Conservation (phyloP, 108 stramenopile genomes). For the Nitzschia sp. region DNA sequence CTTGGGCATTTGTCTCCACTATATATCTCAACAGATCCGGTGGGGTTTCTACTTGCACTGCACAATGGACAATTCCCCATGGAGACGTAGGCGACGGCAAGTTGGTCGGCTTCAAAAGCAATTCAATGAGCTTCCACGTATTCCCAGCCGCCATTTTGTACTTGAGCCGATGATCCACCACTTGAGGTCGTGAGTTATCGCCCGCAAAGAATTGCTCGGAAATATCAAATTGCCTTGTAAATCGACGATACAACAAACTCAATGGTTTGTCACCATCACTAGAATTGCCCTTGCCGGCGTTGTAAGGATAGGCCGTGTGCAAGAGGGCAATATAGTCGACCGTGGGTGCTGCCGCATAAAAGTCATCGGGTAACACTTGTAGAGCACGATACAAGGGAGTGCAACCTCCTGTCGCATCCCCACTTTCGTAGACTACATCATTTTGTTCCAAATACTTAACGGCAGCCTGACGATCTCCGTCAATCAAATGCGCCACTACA, state of each 20-base stretch:
- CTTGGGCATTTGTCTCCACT: slow-evolving; percentile 84
- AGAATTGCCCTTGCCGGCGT: slow-evolving; percentile 34
- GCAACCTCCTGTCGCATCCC: slow-evolving; percentile 29
- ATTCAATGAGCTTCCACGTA: slow-evolving; percentile 83
- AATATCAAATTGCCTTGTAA: slow-evolving; percentile 82
- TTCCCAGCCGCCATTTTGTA: slow-evolving; percentile 85
- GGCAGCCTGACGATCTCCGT: slow-evolving; percentile 36
- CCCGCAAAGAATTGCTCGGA: slow-evolving; percentile 86
- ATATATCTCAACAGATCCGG: slow-evolving; percentile 85
- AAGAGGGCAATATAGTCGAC: slow-evolving; percentile 50
- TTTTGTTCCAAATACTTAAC: slow-evolving; percentile 45
- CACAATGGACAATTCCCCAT: slow-evolving; percentile 76
- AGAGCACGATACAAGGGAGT: slow-evolving; percentile 62
- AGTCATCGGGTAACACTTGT: slow-evolving; percentile 76
- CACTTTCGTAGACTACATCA: slow-evolving; percentile 34
- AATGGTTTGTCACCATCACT: slow-evolving; percentile 73
- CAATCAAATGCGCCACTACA: slow-evolving; percentile 33
- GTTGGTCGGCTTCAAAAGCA: slow-evolving; percentile 49
- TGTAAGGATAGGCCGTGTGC: slow-evolving; percentile 14
- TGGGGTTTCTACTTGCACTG: slow-evolving; percentile 74
- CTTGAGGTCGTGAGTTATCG: slow-evolving; percentile 83
- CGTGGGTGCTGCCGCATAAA: slow-evolving; percentile 56
- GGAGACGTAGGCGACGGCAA: slow-evolving; percentile 1
- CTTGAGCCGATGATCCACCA: slow-evolving; percentile 66
- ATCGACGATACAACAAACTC: slow-evolving; percentile 78